A percentile compares a stretch with the other conserved stretches of the same genome.
These are phyloP conservation scores for Pichia sp. DNA, from an alignment of 1,139 yeast genomes.

Conservation along the genomic window DNA sequence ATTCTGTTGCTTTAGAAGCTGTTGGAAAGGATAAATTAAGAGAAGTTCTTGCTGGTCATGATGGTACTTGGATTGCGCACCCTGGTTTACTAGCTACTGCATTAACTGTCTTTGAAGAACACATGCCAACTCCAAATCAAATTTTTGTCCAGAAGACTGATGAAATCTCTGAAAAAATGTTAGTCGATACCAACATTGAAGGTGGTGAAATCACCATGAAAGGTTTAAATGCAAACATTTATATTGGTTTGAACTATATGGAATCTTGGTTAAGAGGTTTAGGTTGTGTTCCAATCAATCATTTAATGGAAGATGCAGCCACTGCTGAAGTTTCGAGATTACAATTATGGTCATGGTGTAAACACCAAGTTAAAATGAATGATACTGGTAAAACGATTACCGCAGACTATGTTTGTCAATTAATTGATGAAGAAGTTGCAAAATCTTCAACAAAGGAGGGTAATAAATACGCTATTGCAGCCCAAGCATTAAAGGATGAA, in stretches of 20 bases:
- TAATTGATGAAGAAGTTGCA: constrained; percentile 57
- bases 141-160: constrained; percentile 42
- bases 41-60: constrained; percentile 72
- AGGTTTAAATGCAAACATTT: constrained; percentile 65
- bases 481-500: constrained; percentile 55
- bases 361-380: constrained; percentile 53
- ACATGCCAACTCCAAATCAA: constrained; percentile 81
- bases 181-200: constrained; percentile 59
- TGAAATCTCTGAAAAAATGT: constrained; percentile 47
- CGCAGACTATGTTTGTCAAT: constrained; percentile 47
- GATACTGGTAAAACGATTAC: constrained; percentile 57
- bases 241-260: constrained; percentile 71
- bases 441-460: constrained; percentile 41
- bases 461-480: constrained; percentile 52
- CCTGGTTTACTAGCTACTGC: constrained; percentile 79
- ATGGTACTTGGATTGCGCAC: constrained; percentile 86
- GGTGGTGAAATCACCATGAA: constrained; percentile 54
- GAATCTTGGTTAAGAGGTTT: constrained; percentile 81
- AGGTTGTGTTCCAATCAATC: constrained; percentile 81
- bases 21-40: constrained; percentile 65
- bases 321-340: constrained; percentile 82
- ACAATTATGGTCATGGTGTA: constrained; percentile 79
- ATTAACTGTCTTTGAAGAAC: constrained; percentile 60
- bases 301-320: constrained; percentile 84
- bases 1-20: constrained; percentile 55